Conservation (phyloP, 2,329 filamentous ascomycete species). For the Apiospora rasikravindrae region DNA sequence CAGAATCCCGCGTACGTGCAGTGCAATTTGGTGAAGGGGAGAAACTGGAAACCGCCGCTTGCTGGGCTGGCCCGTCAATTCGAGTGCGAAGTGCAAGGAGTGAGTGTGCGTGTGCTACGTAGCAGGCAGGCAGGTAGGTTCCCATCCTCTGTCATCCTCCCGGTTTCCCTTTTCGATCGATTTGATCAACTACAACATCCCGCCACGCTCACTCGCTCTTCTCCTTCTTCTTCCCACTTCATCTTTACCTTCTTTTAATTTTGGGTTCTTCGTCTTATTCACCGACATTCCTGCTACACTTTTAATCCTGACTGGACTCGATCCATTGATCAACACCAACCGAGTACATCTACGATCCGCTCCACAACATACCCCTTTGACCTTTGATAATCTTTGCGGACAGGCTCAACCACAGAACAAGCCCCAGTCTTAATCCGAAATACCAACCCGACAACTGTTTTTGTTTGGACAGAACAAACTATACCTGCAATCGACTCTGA, state of each 20-base stretch:
- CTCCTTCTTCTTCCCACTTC: not conserved
- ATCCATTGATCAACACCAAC: not conserved
- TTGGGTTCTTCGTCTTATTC: not conserved
- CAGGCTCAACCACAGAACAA: not conserved
- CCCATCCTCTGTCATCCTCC: constrained; percentile 6
- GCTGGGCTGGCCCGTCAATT: not conserved
- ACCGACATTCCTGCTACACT: not conserved
- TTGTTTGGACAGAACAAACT: not conserved
- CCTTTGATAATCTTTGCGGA: not conserved
- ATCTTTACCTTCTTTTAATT: not conserved
- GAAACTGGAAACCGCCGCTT: not conserved
- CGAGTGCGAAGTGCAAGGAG: no score
- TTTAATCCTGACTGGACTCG: constrained; percentile 1
- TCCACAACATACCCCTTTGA: constrained; percentile 12
- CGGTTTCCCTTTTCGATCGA: not conserved
- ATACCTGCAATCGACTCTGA: not conserved
- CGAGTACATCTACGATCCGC: not conserved
- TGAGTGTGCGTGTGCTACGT: not conserved
- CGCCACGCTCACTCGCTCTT: not conserved
- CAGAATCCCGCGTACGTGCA: not conserved
- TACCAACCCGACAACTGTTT: not conserved
- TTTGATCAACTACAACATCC: not conserved
- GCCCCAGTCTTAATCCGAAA: not conserved
- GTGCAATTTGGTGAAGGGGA: not conserved
- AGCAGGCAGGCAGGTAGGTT: not conserved